These are phyloP conservation scores for Metschnikowia henanensis DNA, from an alignment of 805 yeast genomes.

Conservation along the genomic window DNA sequence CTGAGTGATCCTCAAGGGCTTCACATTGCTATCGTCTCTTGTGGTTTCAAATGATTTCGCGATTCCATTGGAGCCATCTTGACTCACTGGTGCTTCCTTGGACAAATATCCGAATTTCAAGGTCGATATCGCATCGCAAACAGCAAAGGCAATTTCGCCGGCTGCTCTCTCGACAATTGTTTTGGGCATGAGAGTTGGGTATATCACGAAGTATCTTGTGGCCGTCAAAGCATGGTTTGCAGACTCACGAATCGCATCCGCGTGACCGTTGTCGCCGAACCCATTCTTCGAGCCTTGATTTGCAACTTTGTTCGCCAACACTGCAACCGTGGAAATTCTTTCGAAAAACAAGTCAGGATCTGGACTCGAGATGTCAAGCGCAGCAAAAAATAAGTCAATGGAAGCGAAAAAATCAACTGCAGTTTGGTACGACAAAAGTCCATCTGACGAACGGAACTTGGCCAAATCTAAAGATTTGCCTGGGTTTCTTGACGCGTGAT, in stretches of 20 bases:
- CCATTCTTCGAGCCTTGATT: conserved; percentile 29
- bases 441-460: conserved; percentile 34
- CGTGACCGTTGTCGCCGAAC: conserved; percentile 21
- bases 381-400: conserved; percentile 45
- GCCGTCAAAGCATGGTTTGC: conserved; percentile 75
- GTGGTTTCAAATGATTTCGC: not conserved
- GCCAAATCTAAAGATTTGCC: conserved; percentile 26
- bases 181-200: conserved; percentile 64
- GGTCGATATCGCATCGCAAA: conserved; percentile 59
- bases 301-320: conserved; percentile 43
- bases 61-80: not conserved
- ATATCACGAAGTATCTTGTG: conserved; percentile 69
- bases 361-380: conserved; percentile 26
- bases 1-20: conserved; percentile 15
- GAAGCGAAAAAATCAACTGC: conserved; percentile 48
- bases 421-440: conserved; percentile 47
- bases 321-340: conserved; percentile 49
- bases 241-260: conserved; percentile 58
- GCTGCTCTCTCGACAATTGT: conserved; percentile 73
- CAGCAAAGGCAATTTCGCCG: conserved; percentile 66
- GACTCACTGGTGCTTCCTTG: not conserved
- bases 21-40: conserved; percentile 6
- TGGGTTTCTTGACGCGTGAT: conserved; percentile 21
- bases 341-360: conserved; percentile 48
- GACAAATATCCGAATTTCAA: conserved; percentile 43